Conservation (phyloP, 257 asterid genomes). For the Nicotiana knightiana region DNA sequence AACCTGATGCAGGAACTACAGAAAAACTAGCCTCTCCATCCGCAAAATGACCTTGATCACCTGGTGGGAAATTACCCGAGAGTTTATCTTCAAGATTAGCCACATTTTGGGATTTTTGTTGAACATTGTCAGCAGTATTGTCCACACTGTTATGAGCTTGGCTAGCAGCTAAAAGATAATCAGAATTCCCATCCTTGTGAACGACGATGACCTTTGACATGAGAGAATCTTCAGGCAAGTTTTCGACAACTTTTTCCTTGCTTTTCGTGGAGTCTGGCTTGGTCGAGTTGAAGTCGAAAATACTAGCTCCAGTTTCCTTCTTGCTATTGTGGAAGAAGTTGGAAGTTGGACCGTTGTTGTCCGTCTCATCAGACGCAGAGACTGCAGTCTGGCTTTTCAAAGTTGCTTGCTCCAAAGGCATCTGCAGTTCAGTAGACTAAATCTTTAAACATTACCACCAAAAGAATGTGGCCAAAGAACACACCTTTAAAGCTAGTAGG, state of each 20-base stretch:
- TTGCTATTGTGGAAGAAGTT: constrained; percentile 27
- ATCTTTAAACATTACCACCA: not conserved
- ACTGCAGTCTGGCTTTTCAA: constrained; percentile 20
- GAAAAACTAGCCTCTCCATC: constrained; percentile 81
- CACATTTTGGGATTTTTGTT: constrained; percentile 16
- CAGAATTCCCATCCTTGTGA: not conserved
- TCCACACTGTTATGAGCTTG: constrained; percentile 2
- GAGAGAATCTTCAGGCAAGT: not conserved
- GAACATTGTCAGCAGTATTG: constrained; percentile 9
- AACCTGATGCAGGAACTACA: constrained; percentile 34
- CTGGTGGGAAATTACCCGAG: constrained; percentile 16
- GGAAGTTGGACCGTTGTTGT: constrained; percentile 26
- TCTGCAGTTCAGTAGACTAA: constrained; percentile 26
- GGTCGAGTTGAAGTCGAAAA: constrained; percentile 42
- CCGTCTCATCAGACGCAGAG: constrained; percentile 24
- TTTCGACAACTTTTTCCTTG: constrained; percentile 12
- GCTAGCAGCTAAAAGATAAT: not conserved
- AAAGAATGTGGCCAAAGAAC: not conserved
- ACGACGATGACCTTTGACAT: not conserved
- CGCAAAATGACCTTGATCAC: constrained; percentile 30
- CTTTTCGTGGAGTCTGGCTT: constrained; percentile 9
- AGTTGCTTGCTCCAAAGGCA: constrained; percentile 27
- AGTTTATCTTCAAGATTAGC: constrained; percentile 12
- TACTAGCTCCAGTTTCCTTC: constrained; percentile 40
- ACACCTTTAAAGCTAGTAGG: not conserved